Conservation (phyloP, 306 rosid species). For the Vigna angularis region DNA sequence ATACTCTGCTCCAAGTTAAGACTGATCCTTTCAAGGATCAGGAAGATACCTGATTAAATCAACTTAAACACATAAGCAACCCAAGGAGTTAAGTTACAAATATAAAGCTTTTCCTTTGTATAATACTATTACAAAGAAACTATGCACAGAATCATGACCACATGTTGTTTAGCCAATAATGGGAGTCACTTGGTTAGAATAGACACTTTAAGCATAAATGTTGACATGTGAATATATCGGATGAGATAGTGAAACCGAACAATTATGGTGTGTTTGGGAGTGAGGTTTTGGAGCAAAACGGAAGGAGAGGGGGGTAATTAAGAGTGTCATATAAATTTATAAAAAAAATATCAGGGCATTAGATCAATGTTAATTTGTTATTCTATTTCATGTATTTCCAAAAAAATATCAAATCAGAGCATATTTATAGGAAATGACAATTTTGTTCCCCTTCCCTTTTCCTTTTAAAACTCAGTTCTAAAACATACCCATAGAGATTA, state of each 20-base stretch:
- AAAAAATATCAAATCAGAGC: neutral
- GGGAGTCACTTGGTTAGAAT: neutral
- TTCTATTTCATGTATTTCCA: neutral
- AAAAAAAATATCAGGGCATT: neutral
- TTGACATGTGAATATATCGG: neutral
- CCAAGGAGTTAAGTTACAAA: neutral
- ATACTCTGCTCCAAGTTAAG: conserved; percentile 45
- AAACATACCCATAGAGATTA: neutral
- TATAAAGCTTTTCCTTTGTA: neutral
- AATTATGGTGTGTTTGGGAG: neutral
- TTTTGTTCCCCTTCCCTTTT: neutral
- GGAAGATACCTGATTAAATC: neutral
- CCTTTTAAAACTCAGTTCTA: neutral
- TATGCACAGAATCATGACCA: neutral
- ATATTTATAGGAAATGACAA: neutral
- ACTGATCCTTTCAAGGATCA: conserved; percentile 45
- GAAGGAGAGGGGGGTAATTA: neutral
- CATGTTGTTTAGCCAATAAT: neutral
- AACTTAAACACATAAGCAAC: neutral
- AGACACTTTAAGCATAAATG: neutral
- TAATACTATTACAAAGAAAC: neutral
- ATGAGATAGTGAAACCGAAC: neutral
- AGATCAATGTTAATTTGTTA: neutral
- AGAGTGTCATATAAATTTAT: neutral
- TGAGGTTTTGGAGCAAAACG: neutral